phyloP scores from a whole-genome alignment of 2,329 filamentous ascomycete genomes.

The Ascochyta lentis region DNA sequence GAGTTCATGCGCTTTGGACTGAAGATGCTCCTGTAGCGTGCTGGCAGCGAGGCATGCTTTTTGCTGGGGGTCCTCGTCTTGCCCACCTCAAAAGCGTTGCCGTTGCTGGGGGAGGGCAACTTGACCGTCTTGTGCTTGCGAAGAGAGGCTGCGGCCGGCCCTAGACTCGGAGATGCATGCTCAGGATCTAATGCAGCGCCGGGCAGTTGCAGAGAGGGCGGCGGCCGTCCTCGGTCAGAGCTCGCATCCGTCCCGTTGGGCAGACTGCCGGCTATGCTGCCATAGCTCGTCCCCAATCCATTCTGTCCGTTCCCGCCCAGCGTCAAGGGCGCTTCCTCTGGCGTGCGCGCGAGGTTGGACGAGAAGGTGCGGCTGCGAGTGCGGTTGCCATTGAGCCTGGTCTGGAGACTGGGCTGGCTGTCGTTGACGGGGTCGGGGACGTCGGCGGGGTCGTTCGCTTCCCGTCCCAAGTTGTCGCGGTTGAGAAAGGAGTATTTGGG shows the following conservation, averaged over 20 bases:
- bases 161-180: conserved; percentile 22
- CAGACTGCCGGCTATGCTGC: conserved; percentile 67
- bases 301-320: conserved; percentile 20
- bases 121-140: conserved; percentile 27
- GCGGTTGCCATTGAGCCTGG: conserved; percentile 21
- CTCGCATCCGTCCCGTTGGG: conserved; percentile 22
- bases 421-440: conserved; percentile 36
- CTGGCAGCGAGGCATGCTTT: conserved; percentile 36
- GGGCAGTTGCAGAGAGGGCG: conserved; percentile 65
- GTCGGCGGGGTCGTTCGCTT: conserved; percentile 32
- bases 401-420: conserved; percentile 23
- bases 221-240: conserved; percentile 21
- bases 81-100: conserved; percentile 55
- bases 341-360: conserved; percentile 18
- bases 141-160: conserved; percentile 21
- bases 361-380: conserved; percentile 8
- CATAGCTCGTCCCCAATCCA: conserved; percentile 60
- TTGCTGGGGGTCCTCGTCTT: conserved; percentile 46
- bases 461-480: conserved; percentile 33
- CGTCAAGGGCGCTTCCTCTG: conserved; percentile 43
- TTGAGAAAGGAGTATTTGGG: conserved; percentile 53
- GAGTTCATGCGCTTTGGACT: conserved; percentile 53
- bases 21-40: conserved; percentile 47
- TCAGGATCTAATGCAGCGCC: conserved; percentile 64
- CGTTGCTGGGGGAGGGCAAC: conserved; percentile 30